Evolutionary conservation across 345 rosid genomes (phyloP).

Genomic region (Aegle marmelos): DNA sequence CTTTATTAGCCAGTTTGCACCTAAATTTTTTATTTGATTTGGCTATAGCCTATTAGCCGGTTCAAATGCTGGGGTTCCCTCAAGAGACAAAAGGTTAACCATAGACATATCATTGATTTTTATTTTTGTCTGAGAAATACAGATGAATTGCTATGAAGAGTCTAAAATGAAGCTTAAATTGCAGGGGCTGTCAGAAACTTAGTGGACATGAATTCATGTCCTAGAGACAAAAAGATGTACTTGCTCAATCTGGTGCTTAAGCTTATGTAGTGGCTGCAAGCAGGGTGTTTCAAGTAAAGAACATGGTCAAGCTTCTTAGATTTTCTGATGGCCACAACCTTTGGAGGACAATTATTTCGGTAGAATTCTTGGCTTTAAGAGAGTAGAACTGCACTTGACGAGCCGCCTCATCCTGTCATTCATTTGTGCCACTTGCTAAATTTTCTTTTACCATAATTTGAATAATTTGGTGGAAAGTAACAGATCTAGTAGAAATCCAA

Average conservation of each 20-base stretch:
- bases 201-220: not conserved
- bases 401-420: not conserved
- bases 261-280: not conserved
- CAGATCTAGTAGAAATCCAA: not conserved
- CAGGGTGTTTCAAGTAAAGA: not conserved
- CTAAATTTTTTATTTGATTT: not conserved
- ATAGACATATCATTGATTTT: too few species aligned
- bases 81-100: constrained; percentile 4
- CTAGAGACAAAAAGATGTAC: not conserved
- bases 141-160: not conserved
- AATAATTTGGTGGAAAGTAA: not conserved
- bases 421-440: not conserved
- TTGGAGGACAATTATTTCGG: not conserved
- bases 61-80: not conserved
- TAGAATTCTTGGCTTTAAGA: not conserved
- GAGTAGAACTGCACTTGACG: not conserved
- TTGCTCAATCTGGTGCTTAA: not conserved
- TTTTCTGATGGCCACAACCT: not conserved
- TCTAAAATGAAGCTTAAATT: not conserved
- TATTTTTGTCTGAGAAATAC: not conserved
- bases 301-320: not conserved
- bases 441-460: not conserved
- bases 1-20: constrained; percentile 40
- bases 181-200: not conserved
- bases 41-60: not conserved